A percentile compares a stretch with the other conserved stretches of the same genome.
Conservation (phyloP, 129 eudicot species). For the Lactuca saligna region DNA sequence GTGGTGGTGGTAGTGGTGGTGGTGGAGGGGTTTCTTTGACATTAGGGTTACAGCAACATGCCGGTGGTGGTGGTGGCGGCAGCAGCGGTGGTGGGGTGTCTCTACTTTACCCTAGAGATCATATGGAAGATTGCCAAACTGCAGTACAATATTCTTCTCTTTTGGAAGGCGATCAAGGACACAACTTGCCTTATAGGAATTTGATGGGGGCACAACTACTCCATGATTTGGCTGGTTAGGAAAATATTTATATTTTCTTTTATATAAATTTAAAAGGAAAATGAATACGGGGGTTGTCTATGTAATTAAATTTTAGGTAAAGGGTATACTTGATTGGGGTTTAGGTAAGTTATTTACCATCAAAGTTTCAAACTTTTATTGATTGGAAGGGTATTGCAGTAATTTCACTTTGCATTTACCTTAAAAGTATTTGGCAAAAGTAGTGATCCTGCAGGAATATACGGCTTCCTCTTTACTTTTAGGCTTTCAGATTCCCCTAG, state of each 20-base stretch:
- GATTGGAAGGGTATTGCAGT: constrained; percentile 21
- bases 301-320: constrained; percentile 6
- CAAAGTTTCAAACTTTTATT: constrained; percentile 17
- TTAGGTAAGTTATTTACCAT: constrained; percentile 13
- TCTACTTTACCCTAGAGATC: constrained; percentile 66
- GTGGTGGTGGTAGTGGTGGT: constrained; percentile 36
- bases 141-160: constrained; percentile 82
- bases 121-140: constrained; percentile 70
- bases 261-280: constrained; percentile 26
- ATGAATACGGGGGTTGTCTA: constrained; percentile 20
- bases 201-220: constrained; percentile 98
- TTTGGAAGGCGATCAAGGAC: constrained; percentile 77
- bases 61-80: constrained; percentile 27
- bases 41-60: constrained; percentile 86
- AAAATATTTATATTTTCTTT: constrained; percentile 7
- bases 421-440: constrained; percentile 2
- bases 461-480: constrained; percentile 18
- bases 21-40: constrained; percentile 85
- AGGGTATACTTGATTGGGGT: constrained; percentile 40
- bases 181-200: constrained; percentile 76
- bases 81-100: constrained; percentile 57
- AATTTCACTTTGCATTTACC: constrained; percentile 2
- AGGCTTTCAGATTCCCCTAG: constrained; percentile 17
- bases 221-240: constrained; percentile 82
- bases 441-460: constrained; percentile 4